Evolutionary conservation across 116 monocot genomes (phyloP).

Genomic region (Trichopus zeylanicus): DNA sequence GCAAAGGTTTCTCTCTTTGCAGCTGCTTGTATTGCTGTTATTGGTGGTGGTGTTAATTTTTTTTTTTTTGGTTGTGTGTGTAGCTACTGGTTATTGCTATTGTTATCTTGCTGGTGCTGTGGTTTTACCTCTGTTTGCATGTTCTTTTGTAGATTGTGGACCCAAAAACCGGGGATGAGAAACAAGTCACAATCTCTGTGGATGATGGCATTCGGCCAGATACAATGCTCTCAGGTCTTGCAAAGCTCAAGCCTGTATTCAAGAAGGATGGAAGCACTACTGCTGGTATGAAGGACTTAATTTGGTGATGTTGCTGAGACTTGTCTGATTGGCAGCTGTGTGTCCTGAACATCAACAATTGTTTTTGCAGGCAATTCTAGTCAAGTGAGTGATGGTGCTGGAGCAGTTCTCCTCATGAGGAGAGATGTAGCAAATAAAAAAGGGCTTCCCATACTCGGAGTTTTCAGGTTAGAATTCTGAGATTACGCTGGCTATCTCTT

Average conservation of each 20-base stretch:
- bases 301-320: not conserved
- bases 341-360: not conserved
- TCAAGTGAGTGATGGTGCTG: slow-evolving; percentile 99
- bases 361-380: slow-evolving; percentile 67
- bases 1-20: no score
- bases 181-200: slow-evolving; percentile 61
- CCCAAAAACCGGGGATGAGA: slow-evolving; percentile 88
- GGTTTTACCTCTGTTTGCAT: not conserved
- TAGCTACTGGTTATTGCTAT: not conserved
- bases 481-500: no score
- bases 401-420: slow-evolving; percentile 96
- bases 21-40: no score
- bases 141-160: slow-evolving; percentile 55
- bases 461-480: slow-evolving; percentile 53
- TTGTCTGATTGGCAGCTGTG: not conserved
- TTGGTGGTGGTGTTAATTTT: no score
- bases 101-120: not conserved
- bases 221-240: slow-evolving; percentile 57
- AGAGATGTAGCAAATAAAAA: slow-evolving; percentile 69
- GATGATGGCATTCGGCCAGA: slow-evolving; percentile 92
- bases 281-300: slow-evolving; percentile 49
- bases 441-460: slow-evolving; percentile 82
- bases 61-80: no score
- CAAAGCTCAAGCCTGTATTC: slow-evolving; percentile 86
- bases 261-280: slow-evolving; percentile 95